These are phyloP conservation scores for Lasiodiplodia sp. DNA, from an alignment of 2,329 filamentous ascomycete genomes.

Conservation along the genomic window DNA sequence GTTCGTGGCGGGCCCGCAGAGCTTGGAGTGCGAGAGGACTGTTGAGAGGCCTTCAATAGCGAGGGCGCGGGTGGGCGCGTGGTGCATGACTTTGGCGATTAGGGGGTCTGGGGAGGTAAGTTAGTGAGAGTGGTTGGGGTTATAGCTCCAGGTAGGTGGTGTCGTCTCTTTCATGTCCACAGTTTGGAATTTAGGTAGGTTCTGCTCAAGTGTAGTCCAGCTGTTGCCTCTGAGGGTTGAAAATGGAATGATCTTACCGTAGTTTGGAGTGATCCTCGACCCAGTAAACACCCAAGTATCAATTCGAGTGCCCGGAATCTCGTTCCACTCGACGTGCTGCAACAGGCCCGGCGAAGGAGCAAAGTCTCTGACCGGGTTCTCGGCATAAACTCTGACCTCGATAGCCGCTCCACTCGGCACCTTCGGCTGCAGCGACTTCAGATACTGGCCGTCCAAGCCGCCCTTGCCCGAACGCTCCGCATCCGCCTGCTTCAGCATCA, in stretches of 20 bases:
- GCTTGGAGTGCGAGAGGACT: slow-evolving; percentile 54
- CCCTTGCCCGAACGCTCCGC: slow-evolving; percentile 54
- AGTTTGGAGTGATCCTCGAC: slow-evolving; percentile 63
- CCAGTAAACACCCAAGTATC: slow-evolving; percentile 71
- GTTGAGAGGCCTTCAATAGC: slow-evolving; percentile 55
- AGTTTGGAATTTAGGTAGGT: neutral
- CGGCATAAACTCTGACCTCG: slow-evolving; percentile 64
- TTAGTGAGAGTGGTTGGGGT: neutral
- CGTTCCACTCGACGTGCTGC: slow-evolving; percentile 64
- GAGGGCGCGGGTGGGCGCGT: slow-evolving; percentile 51
- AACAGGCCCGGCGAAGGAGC: slow-evolving; percentile 66
- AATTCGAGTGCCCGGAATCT: slow-evolving; percentile 58
- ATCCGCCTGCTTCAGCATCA: slow-evolving; percentile 65
- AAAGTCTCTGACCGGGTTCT: slow-evolving; percentile 66
- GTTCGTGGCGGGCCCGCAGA: slow-evolving; percentile 65
- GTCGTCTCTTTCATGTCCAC: neutral
- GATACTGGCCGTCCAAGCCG: slow-evolving; percentile 51
- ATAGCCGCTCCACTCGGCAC: slow-evolving; percentile 58
- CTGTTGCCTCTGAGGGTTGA: neutral
- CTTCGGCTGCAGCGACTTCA: slow-evolving; percentile 53
- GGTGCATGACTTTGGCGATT: slow-evolving; percentile 66
- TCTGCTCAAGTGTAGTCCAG: neutral
- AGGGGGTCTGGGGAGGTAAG: slow-evolving; percentile 53
- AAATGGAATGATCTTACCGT: slow-evolving; percentile 43
- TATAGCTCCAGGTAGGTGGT: neutral